Conservation (phyloP, 768 basidiomycete genomes). For the Trametes cingulata region DNA sequence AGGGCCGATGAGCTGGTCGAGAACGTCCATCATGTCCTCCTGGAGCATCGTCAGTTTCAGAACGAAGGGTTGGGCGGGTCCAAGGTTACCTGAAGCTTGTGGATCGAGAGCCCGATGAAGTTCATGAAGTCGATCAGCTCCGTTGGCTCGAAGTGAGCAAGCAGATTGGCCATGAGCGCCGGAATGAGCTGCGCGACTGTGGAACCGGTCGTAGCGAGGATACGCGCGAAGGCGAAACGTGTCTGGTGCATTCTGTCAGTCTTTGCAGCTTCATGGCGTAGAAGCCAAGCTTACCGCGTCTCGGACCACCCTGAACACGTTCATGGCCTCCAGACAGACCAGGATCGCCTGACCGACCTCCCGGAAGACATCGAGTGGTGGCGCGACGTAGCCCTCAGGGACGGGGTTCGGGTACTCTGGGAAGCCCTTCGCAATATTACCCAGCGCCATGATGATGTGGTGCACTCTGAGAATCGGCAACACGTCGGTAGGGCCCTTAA, state of each 20-base stretch:
- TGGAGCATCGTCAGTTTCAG: slow-evolving; percentile 32
- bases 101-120: slow-evolving; percentile 89
- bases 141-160: slow-evolving; percentile 87
- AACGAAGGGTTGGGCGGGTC: not conserved
- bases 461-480: slow-evolving; percentile 86
- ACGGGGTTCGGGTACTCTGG: slow-evolving; percentile 81
- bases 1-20: slow-evolving; percentile 89
- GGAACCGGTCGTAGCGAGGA: slow-evolving; percentile 86
- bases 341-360: slow-evolving; percentile 86
- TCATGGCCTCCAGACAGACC: slow-evolving; percentile 86
- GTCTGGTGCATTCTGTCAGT: slow-evolving; percentile 50
- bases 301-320: slow-evolving; percentile 79
- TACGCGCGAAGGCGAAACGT: slow-evolving; percentile 89
- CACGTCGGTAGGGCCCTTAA: slow-evolving; percentile 62
- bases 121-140: slow-evolving; percentile 96
- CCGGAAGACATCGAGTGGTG: slow-evolving; percentile 77
- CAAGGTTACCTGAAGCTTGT: slow-evolving; percentile 77
- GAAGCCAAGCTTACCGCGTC: slow-evolving; percentile 71
- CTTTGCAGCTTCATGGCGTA: not conserved
- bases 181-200: slow-evolving; percentile 87
- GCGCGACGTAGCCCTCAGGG: slow-evolving; percentile 64
- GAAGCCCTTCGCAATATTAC: slow-evolving; percentile 94
- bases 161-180: slow-evolving; percentile 84
- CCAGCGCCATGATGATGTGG: slow-evolving; percentile 92
- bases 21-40: slow-evolving; percentile 83